phyloP scores from a whole-genome alignment of 192 early-diverging fungal genomes.

The Fimicolochytrium jonesii region DNA sequence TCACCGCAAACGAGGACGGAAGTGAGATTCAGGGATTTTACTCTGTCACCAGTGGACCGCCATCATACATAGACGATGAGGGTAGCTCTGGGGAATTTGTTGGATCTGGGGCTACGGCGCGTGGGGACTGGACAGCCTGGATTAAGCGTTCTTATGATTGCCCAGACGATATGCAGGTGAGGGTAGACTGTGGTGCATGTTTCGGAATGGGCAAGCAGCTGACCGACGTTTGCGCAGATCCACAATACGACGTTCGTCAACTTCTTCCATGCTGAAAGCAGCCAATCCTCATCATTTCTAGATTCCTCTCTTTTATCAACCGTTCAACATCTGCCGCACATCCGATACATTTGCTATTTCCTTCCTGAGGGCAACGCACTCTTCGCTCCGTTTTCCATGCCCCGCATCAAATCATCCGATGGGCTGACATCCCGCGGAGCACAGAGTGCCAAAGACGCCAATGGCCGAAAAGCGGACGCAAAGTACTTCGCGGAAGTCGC shows the following conservation, averaged over 20 bases:
- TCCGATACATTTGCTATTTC: conserved; percentile 41
- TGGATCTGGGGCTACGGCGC: conserved; percentile 2
- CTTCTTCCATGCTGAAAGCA: conserved; percentile 37
- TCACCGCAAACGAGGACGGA: conserved; percentile 27
- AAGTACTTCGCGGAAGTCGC: conserved; percentile 40
- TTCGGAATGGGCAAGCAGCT: background rate
- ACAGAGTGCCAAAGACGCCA: background rate
- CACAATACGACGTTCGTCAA: conserved; percentile 44
- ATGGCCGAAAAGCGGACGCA: background rate
- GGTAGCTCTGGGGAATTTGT: background rate
- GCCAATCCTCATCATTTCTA: conserved; percentile 26
- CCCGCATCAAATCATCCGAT: conserved; percentile 10
- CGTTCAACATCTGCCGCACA: conserved; percentile 28
- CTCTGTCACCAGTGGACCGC: conserved; percentile 35
- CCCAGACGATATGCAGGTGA: conserved; percentile 32
- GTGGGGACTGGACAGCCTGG: conserved; percentile 39
- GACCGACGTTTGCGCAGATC: conserved; percentile 15
- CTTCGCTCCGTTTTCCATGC: conserved; percentile 42
- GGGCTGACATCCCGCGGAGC: background rate
- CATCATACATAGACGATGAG: conserved; percentile 21
- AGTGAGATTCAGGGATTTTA: conserved; percentile 32
- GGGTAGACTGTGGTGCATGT: background rate
- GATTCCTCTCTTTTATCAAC: conserved; percentile 29
- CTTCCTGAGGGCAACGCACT: conserved; percentile 37
- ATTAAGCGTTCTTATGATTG: conserved; percentile 29